Percentiles rank a stretch among this genome's conserved stretches.
Evolutionary conservation across 495 filamentous ascomycete species (phyloP).

Genomic region (Xylaria sp.): DNA sequence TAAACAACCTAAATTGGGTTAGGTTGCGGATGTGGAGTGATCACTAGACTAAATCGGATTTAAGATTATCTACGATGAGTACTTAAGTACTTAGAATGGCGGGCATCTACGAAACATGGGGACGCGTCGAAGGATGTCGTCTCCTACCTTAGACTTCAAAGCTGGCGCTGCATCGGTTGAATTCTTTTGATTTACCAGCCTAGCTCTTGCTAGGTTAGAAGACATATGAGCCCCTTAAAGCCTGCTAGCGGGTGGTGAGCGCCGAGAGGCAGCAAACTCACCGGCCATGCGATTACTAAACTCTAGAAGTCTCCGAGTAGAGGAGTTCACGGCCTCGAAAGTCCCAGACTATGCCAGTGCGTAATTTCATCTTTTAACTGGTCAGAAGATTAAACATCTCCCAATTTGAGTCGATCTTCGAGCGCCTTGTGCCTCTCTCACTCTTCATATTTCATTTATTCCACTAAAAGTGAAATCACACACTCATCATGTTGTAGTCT

Average conservation of each 20-base stretch:
- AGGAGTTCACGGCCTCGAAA: constrained; percentile 13
- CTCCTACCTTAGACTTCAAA: not conserved
- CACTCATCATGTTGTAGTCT: constrained; percentile 24
- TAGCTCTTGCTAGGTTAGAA: not conserved
- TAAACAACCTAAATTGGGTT: not conserved
- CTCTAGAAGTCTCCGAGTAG: constrained; percentile 4
- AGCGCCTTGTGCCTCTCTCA: not conserved
- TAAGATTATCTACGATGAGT: not conserved
- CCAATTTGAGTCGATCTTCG: not conserved
- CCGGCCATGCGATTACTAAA: constrained; percentile 8
- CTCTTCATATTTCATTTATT: not conserved
- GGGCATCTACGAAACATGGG: not conserved
- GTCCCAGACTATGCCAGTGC: constrained; percentile 13
- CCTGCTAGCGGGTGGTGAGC: not conserved
- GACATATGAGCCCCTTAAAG: not conserved
- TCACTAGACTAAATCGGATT: not conserved
- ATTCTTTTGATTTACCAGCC: not conserved
- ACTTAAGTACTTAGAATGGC: not conserved
- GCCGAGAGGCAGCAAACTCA: not conserved
- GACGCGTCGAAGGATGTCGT: not conserved
- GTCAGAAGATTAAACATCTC: not conserved
- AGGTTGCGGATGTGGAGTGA: not conserved
- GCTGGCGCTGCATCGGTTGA: not conserved
- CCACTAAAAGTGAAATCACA: no score
- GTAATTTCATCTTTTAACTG: not conserved